Evolutionary conservation across 306 rosid genomes (phyloP), one percentile per base, ranked within the genome.

Genomic region (Casuarina cunninghamiana): DNA sequence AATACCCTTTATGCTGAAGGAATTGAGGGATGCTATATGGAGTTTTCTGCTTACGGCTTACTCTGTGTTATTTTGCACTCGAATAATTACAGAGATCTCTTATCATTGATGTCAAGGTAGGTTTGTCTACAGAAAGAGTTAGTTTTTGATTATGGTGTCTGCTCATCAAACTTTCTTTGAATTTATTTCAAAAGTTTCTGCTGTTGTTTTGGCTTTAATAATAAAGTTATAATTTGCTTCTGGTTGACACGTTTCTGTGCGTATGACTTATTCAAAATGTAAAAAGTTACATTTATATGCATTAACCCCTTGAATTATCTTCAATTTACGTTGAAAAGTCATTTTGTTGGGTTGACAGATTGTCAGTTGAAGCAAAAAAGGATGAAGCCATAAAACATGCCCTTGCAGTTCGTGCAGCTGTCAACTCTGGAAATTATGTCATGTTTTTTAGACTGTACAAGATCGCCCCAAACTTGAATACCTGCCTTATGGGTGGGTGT

Each of bases 31-130:
- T 96, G 92, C 38, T 77, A 85, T 78, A 86, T 96, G 98, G 99
- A 96, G 83, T 96, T 96, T 86, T 87, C 98, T 83, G 99, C 98
- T 5, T 96, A 96, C 92, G 89, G 90, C 91, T 84, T 96, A 82
- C 97, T 96, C 38, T 96, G 97, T 82, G 98, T 89, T 35, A 91
- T 96, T 80, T 61, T 96, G 87, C 97, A 96, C 86, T 91, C 99
- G 55, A 96, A 86, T 81, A 93, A 93, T 85, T 80, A 86, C 83
- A 90, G 98, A 86, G 99, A 96, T 81, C 92, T 96, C 21, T 75
- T 96, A 74, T 87, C 94, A 73, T 86, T 91, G 35, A 91, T 93
- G 98, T 84, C 96, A 50, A 93, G 99, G 98, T 95, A 50, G 60
- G 84, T 82, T 75, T 77, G 48, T 46, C 69, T 80, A 13, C 53